phyloP scores from a whole-genome alignment of 768 basidiomycete species.

The Xanthoconium purpureum region DNA sequence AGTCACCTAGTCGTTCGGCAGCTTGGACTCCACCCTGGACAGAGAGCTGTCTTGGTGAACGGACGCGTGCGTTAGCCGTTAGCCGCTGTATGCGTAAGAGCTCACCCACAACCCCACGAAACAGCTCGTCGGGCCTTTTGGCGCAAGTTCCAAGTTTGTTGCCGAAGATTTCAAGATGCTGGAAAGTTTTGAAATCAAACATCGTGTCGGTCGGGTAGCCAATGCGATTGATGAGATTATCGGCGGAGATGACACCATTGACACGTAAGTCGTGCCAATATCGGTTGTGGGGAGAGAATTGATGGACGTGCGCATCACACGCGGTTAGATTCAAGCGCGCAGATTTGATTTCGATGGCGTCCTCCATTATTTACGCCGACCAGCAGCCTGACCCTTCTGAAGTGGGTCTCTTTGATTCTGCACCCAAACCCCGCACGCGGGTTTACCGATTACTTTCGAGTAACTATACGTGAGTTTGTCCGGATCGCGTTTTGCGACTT shows the following conservation, averaged over 20 bases:
- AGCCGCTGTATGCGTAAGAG: background rate
- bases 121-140: conserved; percentile 78
- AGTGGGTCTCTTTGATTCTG: conserved; percentile 66
- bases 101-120: conserved; percentile 2
- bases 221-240: conserved; percentile 58
- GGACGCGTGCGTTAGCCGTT: conserved; percentile 62
- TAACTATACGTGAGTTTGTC: conserved; percentile 57
- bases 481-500: background rate
- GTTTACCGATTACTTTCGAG: conserved; percentile 60
- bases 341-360: conserved; percentile 58
- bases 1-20: conserved; percentile 50
- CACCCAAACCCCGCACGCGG: conserved; percentile 53
- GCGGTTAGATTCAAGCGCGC: conserved; percentile 49
- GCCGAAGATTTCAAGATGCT: conserved; percentile 72
- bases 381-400: conserved; percentile 73
- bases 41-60: conserved; percentile 70
- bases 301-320: background rate
- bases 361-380: conserved; percentile 70
- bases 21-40: conserved; percentile 56
- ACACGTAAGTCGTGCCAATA: conserved; percentile 37
- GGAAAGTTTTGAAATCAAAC: conserved; percentile 68
- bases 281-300: background rate
- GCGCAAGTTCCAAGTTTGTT: conserved; percentile 48
- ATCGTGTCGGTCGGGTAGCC: conserved; percentile 66
- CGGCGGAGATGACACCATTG: conserved; percentile 35